Percentiles rank a stretch among this genome's conserved stretches.
Conservation (phyloP, 352 stramenopile genomes). For the Elongisporangium anandrum region DNA sequence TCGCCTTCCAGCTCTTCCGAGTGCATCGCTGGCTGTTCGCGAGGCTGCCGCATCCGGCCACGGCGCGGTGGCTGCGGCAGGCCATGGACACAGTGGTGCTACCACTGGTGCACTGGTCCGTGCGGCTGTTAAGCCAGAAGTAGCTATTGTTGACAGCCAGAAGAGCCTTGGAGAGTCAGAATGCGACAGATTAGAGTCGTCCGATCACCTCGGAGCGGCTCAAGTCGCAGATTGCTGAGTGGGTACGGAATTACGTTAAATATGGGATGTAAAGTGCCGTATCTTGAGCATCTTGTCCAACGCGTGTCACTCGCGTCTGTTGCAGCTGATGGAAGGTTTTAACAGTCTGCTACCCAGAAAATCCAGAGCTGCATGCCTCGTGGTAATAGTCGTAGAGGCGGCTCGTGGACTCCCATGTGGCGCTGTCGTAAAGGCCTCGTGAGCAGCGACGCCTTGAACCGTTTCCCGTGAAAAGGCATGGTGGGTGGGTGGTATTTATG, state of each 20-base stretch:
- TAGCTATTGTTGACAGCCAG: background rate
- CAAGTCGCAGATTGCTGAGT: background rate
- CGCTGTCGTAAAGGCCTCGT: background rate
- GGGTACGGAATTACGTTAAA: background rate
- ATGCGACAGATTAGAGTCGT: too few relatives aligned
- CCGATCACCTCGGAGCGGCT: too few relatives aligned
- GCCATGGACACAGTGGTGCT: conserved; percentile 50
- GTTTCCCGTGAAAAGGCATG: background rate
- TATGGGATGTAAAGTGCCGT: background rate
- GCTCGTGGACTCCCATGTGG: background rate
- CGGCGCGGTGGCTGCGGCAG: conserved; percentile 27
- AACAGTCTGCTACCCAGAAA: background rate
- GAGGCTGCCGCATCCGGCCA: conserved; percentile 38
- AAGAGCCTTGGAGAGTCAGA: background rate
- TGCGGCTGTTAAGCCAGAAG: background rate
- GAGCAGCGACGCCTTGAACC: background rate
- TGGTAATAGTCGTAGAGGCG: background rate
- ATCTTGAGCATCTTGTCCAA: background rate
- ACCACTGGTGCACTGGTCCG: conserved; percentile 19
- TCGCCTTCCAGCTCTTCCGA: conserved; percentile 46
- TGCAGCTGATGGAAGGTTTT: background rate
- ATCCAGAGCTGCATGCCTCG: background rate
- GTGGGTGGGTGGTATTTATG: background rate
- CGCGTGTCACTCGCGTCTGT: background rate
- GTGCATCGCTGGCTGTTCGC: conserved; percentile 45